These are phyloP conservation scores for Tolypocladium ophioglossoides DNA, from an alignment of 2,329 filamentous ascomycete species.

Conservation along the genomic window DNA sequence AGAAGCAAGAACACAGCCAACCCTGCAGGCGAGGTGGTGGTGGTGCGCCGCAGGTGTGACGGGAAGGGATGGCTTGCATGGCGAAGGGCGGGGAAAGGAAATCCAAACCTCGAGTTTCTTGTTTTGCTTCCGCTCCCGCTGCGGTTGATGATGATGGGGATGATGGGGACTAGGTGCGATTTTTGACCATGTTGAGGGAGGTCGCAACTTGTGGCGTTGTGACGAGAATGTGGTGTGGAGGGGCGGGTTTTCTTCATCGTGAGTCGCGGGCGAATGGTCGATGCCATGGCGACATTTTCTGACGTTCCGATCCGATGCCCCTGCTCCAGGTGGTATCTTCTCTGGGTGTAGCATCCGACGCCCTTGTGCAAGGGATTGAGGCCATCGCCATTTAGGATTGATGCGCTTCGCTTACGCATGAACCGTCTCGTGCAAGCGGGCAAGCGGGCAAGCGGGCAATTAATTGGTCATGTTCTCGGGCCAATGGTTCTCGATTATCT, in stretches of 20 bases:
- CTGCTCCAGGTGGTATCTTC: background rate
- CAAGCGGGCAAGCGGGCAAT: background rate
- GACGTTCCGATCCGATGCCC: background rate
- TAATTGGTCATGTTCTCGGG: background rate
- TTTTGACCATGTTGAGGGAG: background rate
- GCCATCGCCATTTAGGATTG: background rate
- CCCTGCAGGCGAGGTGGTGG: background rate
- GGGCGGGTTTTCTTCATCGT: background rate
- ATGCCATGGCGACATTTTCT: background rate
- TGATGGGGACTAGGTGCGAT: background rate
- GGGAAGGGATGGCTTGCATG: background rate
- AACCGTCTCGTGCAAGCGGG: too few species aligned
- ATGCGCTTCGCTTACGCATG: background rate
- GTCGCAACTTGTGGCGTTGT: background rate
- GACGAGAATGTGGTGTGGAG: background rate
- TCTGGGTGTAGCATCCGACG: background rate
- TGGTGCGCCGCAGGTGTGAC: background rate
- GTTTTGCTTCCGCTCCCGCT: background rate
- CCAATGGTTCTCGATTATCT: too few species aligned
- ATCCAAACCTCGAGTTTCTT: background rate
- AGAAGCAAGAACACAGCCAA: background rate
- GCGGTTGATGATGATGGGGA: background rate
- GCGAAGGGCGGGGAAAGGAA: background rate
- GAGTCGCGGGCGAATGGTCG: background rate
- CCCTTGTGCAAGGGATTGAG: background rate